Percentiles rank a stretch among this genome's conserved stretches.
Evolutionary conservation across 768 basidiomycete species (phyloP).

Genomic region (Auriscalpium microsporum): DNA sequence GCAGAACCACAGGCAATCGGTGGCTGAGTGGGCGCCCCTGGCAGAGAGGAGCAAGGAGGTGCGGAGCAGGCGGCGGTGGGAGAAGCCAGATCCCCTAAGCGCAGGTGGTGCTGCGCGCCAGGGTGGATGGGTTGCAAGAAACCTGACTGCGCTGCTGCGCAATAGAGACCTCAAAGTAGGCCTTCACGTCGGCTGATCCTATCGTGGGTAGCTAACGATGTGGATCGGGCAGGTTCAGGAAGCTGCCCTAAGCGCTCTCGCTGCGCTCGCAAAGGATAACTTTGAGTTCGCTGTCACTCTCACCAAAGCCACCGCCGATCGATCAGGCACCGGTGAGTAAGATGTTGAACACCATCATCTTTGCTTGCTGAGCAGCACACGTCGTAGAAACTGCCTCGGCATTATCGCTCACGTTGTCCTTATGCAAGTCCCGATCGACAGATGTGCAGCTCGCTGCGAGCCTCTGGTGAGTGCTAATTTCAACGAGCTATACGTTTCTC

Average conservation of each 20-base stretch:
- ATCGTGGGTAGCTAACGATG: not conserved
- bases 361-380: not conserved
- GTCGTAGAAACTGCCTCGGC: constrained; percentile 23
- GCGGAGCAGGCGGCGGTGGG: constrained; percentile 65
- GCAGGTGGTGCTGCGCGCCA: constrained; percentile 26
- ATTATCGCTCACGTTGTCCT: constrained; percentile 36
- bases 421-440: constrained; percentile 48
- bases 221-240: constrained; percentile 45
- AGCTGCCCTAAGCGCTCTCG: constrained; percentile 54
- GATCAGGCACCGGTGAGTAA: constrained; percentile 4
- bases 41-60: constrained; percentile 45
- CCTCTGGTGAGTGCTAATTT: constrained; percentile 41
- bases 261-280: constrained; percentile 60
- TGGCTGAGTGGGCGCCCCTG: constrained; percentile 58
- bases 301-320: constrained; percentile 24
- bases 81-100: constrained; percentile 41
- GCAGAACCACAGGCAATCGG: constrained; percentile 36
- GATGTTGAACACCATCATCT: not conserved
- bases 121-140: constrained; percentile 54
- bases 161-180: constrained; percentile 48
- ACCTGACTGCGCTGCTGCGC: constrained; percentile 39
- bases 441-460: constrained; percentile 67
- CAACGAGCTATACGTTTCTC: not conserved
- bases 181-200: not conserved
- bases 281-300: constrained; percentile 40